A percentile compares a stretch with the other conserved stretches of the same genome.
Evolutionary conservation across 1,284 basidiomycete species (phyloP).

Genomic region (Trametes pubescens): DNA sequence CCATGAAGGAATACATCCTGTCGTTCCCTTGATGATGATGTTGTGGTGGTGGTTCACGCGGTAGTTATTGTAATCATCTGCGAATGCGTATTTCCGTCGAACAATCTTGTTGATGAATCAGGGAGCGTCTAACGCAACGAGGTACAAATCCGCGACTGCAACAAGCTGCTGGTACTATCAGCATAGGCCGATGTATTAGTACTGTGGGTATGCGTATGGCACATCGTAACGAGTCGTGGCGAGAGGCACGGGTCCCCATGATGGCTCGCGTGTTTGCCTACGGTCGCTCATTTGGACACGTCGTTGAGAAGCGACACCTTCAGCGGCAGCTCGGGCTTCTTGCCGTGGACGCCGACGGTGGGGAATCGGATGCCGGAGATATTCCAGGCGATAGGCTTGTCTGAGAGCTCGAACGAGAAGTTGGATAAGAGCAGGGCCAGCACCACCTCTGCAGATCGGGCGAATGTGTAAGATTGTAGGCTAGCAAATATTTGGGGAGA

Average conservation of each 20-base stretch:
- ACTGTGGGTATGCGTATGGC: not conserved
- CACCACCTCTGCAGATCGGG: constrained; percentile 29
- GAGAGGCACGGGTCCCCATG: not conserved
- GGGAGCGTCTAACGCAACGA: not conserved
- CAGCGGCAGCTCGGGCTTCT: constrained; percentile 30
- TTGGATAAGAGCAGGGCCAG: constrained; percentile 23
- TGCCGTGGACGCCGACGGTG: constrained; percentile 30
- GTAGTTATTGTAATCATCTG: not conserved
- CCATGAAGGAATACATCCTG: constrained; percentile 70
- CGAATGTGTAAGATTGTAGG: not conserved
- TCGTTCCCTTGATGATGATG: constrained; percentile 58
- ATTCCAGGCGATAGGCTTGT: constrained; percentile 34
- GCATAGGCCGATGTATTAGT: constrained; percentile 25
- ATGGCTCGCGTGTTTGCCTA: not conserved
- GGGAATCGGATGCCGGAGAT: constrained; percentile 34
- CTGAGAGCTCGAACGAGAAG: constrained; percentile 28
- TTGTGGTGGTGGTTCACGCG: not conserved
- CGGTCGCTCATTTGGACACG: not conserved
- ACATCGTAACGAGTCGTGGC: not conserved
- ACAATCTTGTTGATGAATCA: not conserved
- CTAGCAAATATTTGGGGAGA: not conserved
- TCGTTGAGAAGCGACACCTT: constrained; percentile 23
- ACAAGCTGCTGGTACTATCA: constrained; percentile 23
- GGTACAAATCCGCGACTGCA: constrained; percentile 1
- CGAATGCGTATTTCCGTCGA: no score